Evolutionary conservation across 1,284 basidiomycete genomes (phyloP).

Genomic region (Irpex lacteus): DNA sequence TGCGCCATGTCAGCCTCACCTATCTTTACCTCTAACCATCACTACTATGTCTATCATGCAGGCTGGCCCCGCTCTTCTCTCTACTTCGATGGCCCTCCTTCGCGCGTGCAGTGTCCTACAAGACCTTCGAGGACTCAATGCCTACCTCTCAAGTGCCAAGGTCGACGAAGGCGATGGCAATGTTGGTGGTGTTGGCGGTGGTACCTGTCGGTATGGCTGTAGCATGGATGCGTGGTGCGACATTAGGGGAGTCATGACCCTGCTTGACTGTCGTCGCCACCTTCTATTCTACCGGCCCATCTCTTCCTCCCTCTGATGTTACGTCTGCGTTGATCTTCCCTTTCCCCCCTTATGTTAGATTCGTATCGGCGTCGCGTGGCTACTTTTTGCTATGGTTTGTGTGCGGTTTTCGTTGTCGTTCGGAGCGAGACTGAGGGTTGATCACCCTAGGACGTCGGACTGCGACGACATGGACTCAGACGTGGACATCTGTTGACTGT

Average conservation of each 20-base stretch:
- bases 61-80: background rate
- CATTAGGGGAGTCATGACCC: slow-evolving; percentile 1
- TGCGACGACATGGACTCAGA: background rate
- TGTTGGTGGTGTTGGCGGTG: background rate
- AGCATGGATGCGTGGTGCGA: background rate
- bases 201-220: background rate
- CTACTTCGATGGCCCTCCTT: background rate
- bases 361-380: background rate
- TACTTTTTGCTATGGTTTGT: background rate
- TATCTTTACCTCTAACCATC: background rate
- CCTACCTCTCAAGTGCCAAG: background rate
- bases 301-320: background rate
- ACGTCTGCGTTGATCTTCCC: background rate
- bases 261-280: background rate
- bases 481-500: background rate
- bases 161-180: background rate
- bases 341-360: background rate
- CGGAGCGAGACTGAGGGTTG: background rate
- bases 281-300: background rate
- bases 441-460: background rate
- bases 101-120: background rate
- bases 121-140: background rate
- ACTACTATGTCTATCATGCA: background rate
- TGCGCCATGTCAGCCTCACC: background rate
- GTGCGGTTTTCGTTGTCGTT: background rate